These are phyloP conservation scores for Hordeum pubiflorum DNA, from an alignment of 202 grass and related monocot genomes.

Conservation along the genomic window DNA sequence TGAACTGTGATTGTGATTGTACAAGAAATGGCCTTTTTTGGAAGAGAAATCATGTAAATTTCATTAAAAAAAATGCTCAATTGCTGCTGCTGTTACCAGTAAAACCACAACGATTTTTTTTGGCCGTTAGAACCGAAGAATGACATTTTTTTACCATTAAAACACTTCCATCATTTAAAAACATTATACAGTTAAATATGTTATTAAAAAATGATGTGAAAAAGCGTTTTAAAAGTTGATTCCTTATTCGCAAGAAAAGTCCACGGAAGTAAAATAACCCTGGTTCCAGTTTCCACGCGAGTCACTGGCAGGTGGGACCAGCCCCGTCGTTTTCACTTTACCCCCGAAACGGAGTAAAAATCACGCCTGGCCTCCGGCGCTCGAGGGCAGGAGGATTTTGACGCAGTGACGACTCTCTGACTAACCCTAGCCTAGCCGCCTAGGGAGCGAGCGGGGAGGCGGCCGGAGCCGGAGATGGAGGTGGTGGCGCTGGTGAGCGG, in stretches of 20 bases:
- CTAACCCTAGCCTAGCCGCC: slow-evolving; percentile 13
- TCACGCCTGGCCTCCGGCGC: background rate
- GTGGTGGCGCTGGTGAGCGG: slow-evolving; percentile 93
- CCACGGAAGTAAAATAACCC: background rate
- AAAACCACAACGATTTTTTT: background rate
- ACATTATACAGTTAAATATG: no score
- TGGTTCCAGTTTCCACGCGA: no score
- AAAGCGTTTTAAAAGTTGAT: background rate
- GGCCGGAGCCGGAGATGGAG: slow-evolving; percentile 51
- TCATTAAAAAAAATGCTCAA: background rate
- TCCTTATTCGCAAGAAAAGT: background rate
- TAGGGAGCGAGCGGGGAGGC: background rate
- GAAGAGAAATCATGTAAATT: background rate
- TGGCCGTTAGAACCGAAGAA: background rate
- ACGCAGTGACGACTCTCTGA: background rate
- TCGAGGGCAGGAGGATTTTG: background rate
- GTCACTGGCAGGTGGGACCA: background rate
- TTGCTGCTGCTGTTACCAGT: background rate
- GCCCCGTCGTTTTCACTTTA: background rate
- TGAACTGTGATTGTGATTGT: background rate
- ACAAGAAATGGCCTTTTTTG: background rate
- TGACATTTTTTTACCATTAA: background rate
- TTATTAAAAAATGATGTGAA: no score
- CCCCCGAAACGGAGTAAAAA: background rate
- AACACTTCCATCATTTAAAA: no score